Evolutionary conservation across 1,139 yeast genomes (phyloP).

Genomic region (Saccharomycopsis phalli): DNA sequence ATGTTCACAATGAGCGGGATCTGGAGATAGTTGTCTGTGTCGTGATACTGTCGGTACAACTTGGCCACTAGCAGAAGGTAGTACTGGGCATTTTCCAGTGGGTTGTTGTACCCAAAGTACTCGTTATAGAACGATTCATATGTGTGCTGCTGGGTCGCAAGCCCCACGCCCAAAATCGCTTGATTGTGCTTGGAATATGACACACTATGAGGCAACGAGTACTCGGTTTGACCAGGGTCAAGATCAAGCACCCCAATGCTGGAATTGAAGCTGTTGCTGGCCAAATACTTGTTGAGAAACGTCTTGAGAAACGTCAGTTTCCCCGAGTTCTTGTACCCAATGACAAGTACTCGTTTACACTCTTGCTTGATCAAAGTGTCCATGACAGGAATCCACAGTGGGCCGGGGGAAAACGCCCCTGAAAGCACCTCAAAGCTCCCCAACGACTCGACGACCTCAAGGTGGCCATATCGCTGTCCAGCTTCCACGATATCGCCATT

Average conservation of each 20-base stretch:
- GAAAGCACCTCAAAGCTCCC: conserved; percentile 27
- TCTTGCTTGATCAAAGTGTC: conserved; percentile 23
- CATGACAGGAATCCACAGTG: conserved; percentile 24
- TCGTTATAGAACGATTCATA: conserved; percentile 22
- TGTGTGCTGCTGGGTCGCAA: conserved; percentile 16
- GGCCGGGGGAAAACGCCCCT: too few relatives aligned
- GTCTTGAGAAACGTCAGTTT: conserved; percentile 65
- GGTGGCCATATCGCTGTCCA: conserved; percentile 33
- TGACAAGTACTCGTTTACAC: conserved; percentile 29
- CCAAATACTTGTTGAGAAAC: conserved; percentile 39
- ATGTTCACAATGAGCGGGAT: conserved; percentile 60
- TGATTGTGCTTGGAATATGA: conserved; percentile 26
- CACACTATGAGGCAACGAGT: conserved; percentile 55
- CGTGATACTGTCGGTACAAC: conserved; percentile 32
- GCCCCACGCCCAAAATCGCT: conserved; percentile 26
- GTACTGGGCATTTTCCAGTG: conserved; percentile 57
- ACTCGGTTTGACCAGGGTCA: conserved; percentile 91
- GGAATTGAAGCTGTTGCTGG: conserved; percentile 13
- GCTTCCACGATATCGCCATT: conserved; percentile 24
- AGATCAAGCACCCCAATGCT: conserved; percentile 51
- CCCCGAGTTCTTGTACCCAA: conserved; percentile 75
- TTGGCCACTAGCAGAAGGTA: conserved; percentile 41
- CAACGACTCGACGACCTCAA: conserved; percentile 28
- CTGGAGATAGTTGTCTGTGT: conserved; percentile 25
- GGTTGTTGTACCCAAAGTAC: conserved; percentile 65